These are phyloP conservation scores for Aspergillus hortae DNA, from an alignment of 2,329 filamentous ascomycete genomes.

Conservation along the genomic window DNA sequence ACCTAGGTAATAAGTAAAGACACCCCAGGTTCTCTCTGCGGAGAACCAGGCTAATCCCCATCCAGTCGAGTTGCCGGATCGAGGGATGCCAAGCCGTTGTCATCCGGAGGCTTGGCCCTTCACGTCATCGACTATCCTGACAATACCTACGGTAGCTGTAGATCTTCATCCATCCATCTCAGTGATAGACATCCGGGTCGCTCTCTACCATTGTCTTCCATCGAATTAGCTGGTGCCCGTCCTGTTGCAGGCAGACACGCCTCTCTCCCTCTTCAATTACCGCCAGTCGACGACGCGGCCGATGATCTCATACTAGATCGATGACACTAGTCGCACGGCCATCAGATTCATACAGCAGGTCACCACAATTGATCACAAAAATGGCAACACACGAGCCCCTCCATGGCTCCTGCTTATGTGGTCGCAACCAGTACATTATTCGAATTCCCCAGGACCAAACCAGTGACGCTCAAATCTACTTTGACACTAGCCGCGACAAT, in stretches of 20 bases:
- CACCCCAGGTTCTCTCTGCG: slow-evolving; percentile 10
- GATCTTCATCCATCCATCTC: not conserved
- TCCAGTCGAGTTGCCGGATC: slow-evolving; percentile 1
- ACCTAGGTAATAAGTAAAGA: no score
- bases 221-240: not conserved
- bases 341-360: not conserved
- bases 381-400: slow-evolving; percentile 48
- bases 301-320: not conserved
- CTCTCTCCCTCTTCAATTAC: not conserved
- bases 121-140: slow-evolving; percentile 10
- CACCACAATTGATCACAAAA: not conserved
- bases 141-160: not conserved
- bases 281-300: not conserved
- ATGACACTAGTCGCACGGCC: not conserved
- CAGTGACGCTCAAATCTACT: slow-evolving; percentile 65
- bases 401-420: slow-evolving; percentile 77
- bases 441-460: slow-evolving; percentile 59
- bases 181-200: not conserved
- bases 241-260: not conserved
- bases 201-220: not conserved
- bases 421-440: slow-evolving; percentile 78
- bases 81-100: slow-evolving; percentile 5
- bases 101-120: slow-evolving; percentile 8
- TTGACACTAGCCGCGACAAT: slow-evolving; percentile 66
- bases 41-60: not conserved